Base-by-base conservation (phyloP, 352 stramenopile species). In the Hyaloperonospora arabidopsidis region DNA sequence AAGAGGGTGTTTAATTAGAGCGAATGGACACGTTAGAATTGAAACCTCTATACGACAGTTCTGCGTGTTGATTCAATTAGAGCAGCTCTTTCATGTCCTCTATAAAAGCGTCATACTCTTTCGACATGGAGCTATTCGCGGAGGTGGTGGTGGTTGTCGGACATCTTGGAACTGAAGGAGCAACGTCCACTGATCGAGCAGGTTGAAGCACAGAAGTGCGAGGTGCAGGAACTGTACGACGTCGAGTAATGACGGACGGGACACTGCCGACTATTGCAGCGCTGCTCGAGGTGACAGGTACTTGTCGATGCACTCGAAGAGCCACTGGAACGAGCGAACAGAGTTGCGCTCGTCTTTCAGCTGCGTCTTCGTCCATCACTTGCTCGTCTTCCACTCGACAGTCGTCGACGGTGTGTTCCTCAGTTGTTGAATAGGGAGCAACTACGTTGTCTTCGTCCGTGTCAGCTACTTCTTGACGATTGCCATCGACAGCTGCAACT, bases 31-130 rank as follows among this genome's bases (percentile, higher is more conserved):
- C n/a, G n/a, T n/a, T n/a, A n/a, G n/a, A n/a, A n/a, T n/a, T n/a
- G n/a, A n/a, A 8, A 4, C 8, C 25, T 32, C 25, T 32, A 4
- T 4, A 32, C 8, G 25, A 32, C 25, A 10, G 25, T 32, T 8
- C 45, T 61, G 65, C 45, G 53, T 55, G 40, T 19, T 13, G 45
- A 38, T 5, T n/a, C n/a, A n/a, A n/a, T 55, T 65, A 68, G 17
- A 76, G 40, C 45, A 74, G 22, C 10, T 62, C 65, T 28, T 82
- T 73, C n/a, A 86, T 74, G 47, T 89, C 76, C n/a, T 84, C 67
- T 67, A 89, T 86, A 63, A 89, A 89, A 15, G 70, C 61, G 34
- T 87, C 76, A 29, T 83, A 86, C 44, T 86, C 73, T 25, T 70
- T 79, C 0, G 76, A 79, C 8, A 74, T 66, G 2, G 74, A 79